Base-by-base conservation (phyloP, 116 monocot genomes). In the Zostera marina region DNA sequence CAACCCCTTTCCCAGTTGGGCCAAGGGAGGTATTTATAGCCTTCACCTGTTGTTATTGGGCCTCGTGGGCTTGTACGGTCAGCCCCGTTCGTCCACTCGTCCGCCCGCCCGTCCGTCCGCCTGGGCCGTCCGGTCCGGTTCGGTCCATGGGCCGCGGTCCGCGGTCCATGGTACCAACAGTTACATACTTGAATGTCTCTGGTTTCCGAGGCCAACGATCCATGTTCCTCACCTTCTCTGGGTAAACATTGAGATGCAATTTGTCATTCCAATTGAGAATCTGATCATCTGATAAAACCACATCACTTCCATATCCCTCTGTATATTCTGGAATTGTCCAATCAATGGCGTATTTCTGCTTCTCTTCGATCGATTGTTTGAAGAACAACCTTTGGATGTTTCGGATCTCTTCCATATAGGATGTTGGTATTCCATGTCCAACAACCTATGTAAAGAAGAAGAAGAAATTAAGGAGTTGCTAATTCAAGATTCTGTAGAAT, bases 251-350 rank as follows among this genome's bases (percentile, higher is more conserved):
- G 5, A 88, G 74, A 68, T 69, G 72, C 21, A 88, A 53, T 19
- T 82, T 70, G 59, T 88, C 82, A 46, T 56, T 54, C 87, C 87
- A 82, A 55, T 82, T 77, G 17, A 74, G 63, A 22, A 71, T 56
- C 32, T 86, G 86, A 20, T 73, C 75, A 41, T 77, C 53, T 1
- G 17, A 51, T 24, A 19, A 22, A 8, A 88, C 59, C 5, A 19
- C 16, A 40, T 88, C 87, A 20, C 72, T 79, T 16, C 87, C 82
- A 45, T 88, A 88, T 19, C 87, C 87, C 68, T 88, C 79, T 32
- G 2, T 32, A 0, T 3, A n/a, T n/a, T 32, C 32, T 32, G 32
- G 32, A 32, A 32, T 32, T n/a, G 62, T 57, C 15, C 25, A 64
- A 22, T 66, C n/a, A 52, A 70, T 78, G 46, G 47, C 59, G 44